Base-by-base conservation (phyloP, 805 yeast genomes). In the Spathaspora boniae region DNA sequence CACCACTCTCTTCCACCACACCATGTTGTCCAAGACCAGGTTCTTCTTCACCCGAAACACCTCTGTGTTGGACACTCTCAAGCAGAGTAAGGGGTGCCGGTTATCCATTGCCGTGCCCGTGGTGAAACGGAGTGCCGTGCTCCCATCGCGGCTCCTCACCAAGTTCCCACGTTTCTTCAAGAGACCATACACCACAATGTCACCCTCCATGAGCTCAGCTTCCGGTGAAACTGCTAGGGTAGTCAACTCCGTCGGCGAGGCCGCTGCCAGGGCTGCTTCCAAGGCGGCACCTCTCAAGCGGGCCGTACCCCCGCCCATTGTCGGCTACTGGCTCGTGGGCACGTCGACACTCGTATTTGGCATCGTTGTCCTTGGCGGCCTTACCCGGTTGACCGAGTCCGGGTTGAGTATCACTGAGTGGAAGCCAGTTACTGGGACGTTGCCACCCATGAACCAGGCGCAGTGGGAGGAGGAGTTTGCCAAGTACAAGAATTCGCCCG, bases 321-420 rank as follows among this genome's bases (percentile, higher is more conserved):
- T 87, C 2, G 96, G 95, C 0, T 86, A 83, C 54, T 83, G 98
- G 86, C 72, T 95, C 37, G 63, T 89, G 5, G 91, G 93, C 16
- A 81, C 94, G 1, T 84, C 97, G 2, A 82, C 84, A 0, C 65
- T 93, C 11, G 96, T 93, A 1, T 93, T 93, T 59, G 96, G 95
- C 23, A 93, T 93, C 42, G 98, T 93, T 11, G 80, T 93, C n/a
- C 69, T 93, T 4, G 99, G 98, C 30, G 99, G 99, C 1, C 70
- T 93, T 30, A 93, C 98, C 0, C 75, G 99, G 51, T 70, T 93
- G 29, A 93, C 98, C 0, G 99, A 93, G 54, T 86, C 96, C 0
- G 99, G 98, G 0, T 68, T 93, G 30, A 84, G 95, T 31, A 93
- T 93, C 56, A 93, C 98, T 1, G 98, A 93, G 55, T 93, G 99